Evolutionary conservation across 305 asterid genomes (phyloP).

Genomic region (Solanum hybrid): DNA sequence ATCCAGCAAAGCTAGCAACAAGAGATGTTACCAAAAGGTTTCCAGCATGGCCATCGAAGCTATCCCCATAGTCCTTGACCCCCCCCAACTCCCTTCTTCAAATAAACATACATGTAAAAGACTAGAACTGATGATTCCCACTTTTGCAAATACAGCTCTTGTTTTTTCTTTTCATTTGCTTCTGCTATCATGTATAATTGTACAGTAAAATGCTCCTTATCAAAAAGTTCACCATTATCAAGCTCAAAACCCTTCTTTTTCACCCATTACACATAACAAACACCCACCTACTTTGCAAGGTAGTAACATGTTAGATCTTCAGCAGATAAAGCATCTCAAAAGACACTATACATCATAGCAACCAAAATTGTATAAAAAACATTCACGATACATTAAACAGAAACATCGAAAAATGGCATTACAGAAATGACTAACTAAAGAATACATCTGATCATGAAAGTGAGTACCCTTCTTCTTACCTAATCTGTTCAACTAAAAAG

Average conservation of each 20-base stretch:
- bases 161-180: neutral
- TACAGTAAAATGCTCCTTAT: neutral
- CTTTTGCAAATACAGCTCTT: neutral
- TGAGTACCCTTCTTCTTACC: neutral
- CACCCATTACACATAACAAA: neutral
- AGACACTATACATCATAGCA: neutral
- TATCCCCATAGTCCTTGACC: neutral
- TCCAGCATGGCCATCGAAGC: neutral
- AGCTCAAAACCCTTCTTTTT: neutral
- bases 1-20: neutral
- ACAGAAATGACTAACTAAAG: neutral
- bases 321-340: neutral
- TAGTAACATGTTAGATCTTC: neutral
- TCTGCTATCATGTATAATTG: neutral
- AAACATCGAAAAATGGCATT: neutral
- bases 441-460: neutral
- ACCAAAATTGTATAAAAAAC: neutral
- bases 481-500: neutral
- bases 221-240: neutral
- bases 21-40: neutral
- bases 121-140: neutral
- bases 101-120: neutral
- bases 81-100: no score
- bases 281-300: neutral
- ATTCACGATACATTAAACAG: neutral